Evolutionary conservation across 2,329 filamentous ascomycete species (phyloP), one percentile per base, ranked within the genome.

Genomic region (Incumbomyces lentus): DNA sequence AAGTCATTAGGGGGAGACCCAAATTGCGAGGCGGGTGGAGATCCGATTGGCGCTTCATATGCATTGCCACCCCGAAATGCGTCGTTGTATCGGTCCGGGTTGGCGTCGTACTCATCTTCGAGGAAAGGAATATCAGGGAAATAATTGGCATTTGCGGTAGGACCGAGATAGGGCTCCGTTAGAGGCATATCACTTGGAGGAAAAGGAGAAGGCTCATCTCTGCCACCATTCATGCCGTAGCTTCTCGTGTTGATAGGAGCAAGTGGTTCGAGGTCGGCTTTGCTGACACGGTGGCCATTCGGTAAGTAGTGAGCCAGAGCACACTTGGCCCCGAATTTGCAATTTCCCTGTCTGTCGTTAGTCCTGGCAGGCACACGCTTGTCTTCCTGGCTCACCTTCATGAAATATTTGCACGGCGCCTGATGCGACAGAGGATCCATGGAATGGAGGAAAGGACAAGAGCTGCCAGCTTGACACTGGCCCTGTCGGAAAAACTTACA

Each of bases 401-500:
- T 85, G 65, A 96, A 98, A 70, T 96, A 98, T 69, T 96, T 98
- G 81, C 92, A 98, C 11, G 79, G 79, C 55, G 93, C 81, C 52
- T 85, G 89, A 64, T 95, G 87, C 43, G 84, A 78, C 34, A 88
- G 79, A 26, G 81, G 77, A 62, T 92, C 86, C 54, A 92, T 81
- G 54, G 93, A 90, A 69, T 98, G 92, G 59, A 88, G 86, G 68
- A 96, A 98, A 34, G 92, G 92, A 70, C 92, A 98, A 55, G 89
- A 87, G 64, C 85, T 86, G 58, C 92, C 92, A 48, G 92, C 92
- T 75, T 96, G 90, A 67, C 92, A 98, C 60, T 87, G 82, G 64
- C 90, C 89, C 71, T 95, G 87, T 45, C 88, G 82, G 68, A 92
- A 98, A 83, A 98, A 98, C 75, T 96, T 96, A 84, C 92, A 98